A percentile compares a stretch with the other conserved stretches of the same genome.
phyloP scores from a whole-genome alignment of 768 basidiomycete genomes.

The Lactarius trivialis region DNA sequence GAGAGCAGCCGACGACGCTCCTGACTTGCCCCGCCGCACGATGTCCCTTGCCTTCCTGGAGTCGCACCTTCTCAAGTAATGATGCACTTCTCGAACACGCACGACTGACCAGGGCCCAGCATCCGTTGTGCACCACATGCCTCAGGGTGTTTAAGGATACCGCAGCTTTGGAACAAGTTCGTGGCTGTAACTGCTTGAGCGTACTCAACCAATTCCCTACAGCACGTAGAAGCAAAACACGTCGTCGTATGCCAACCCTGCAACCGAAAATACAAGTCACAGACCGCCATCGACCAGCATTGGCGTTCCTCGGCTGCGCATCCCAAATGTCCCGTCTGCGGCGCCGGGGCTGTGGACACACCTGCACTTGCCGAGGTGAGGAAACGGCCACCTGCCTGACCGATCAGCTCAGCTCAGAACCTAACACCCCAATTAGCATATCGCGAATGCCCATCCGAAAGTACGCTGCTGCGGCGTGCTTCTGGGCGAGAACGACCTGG shows the following conservation, averaged over 20 bases:
- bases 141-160: conserved; percentile 16
- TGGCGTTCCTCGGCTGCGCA: conserved; percentile 17
- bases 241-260: conserved; percentile 15
- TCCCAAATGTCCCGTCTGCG: conserved; percentile 17
- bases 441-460: conserved; percentile 15
- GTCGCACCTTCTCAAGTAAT: conserved; percentile 7
- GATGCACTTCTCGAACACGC: conserved; percentile 18
- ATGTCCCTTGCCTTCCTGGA: conserved; percentile 12
- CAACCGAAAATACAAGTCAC: conserved; percentile 13
- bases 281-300: conserved; percentile 21
- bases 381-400: neutral
- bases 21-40: conserved; percentile 9
- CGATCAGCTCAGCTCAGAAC: conserved; percentile 3
- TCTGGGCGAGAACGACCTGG: conserved; percentile 16
- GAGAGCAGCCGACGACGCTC: neutral
- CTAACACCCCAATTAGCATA: conserved; percentile 4
- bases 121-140: conserved; percentile 13
- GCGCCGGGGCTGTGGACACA: conserved; percentile 1
- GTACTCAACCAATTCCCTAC: neutral
- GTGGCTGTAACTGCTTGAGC: neutral
- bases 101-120: conserved; percentile 2
- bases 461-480: conserved; percentile 19
- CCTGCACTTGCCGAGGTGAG: conserved; percentile 17
- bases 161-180: conserved; percentile 17
- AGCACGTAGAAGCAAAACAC: conserved; percentile 22